Evolutionary conservation across 805 yeast genomes (phyloP).

Genomic region (Yamadazyma tumulicola): DNA sequence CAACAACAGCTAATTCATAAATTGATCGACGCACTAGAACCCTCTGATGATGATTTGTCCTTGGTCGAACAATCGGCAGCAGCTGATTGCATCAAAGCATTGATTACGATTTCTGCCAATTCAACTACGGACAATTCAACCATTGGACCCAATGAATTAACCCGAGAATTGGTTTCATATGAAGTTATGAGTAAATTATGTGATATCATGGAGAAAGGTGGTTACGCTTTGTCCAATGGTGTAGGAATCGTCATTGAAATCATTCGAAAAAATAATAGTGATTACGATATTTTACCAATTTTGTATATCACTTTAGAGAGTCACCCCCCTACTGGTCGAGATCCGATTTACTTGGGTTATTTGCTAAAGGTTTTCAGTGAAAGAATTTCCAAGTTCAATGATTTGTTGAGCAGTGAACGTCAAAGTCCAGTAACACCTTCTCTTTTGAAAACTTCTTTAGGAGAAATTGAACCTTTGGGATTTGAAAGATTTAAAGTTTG

Average conservation of each 20-base stretch:
- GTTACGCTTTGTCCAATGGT: slow-evolving; percentile 45
- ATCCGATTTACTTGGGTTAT: slow-evolving; percentile 45
- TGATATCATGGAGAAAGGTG: slow-evolving; percentile 42
- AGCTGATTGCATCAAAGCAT: slow-evolving; percentile 43
- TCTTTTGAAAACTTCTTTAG: slow-evolving; percentile 29
- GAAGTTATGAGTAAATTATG: slow-evolving; percentile 35
- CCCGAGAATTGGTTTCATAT: slow-evolving; percentile 40
- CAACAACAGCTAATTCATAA: slow-evolving; percentile 34
- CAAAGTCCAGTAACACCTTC: slow-evolving; percentile 14
- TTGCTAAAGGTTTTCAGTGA: slow-evolving; percentile 38
- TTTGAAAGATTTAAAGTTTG: slow-evolving; percentile 45
- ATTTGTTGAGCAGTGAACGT: slow-evolving; percentile 23
- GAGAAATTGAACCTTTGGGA: slow-evolving; percentile 41
- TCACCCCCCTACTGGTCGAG: slow-evolving; percentile 47
- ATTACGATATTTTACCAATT: slow-evolving; percentile 44
- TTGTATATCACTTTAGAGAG: slow-evolving; percentile 42
- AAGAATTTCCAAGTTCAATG: slow-evolving; percentile 34
- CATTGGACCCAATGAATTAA: slow-evolving; percentile 45
- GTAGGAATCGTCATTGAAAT: slow-evolving; percentile 48
- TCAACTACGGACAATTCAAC: slow-evolving; percentile 44
- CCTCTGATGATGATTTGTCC: slow-evolving; percentile 14
- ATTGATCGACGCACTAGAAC: slow-evolving; percentile 33
- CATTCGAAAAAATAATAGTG: slow-evolving; percentile 44
- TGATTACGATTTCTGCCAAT: slow-evolving; percentile 45
- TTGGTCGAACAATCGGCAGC: slow-evolving; percentile 39